Evolutionary conservation across 148 eudicot species (phyloP), one percentile per base, ranked within the genome.

Genomic region (Nepenthes gracilis): DNA sequence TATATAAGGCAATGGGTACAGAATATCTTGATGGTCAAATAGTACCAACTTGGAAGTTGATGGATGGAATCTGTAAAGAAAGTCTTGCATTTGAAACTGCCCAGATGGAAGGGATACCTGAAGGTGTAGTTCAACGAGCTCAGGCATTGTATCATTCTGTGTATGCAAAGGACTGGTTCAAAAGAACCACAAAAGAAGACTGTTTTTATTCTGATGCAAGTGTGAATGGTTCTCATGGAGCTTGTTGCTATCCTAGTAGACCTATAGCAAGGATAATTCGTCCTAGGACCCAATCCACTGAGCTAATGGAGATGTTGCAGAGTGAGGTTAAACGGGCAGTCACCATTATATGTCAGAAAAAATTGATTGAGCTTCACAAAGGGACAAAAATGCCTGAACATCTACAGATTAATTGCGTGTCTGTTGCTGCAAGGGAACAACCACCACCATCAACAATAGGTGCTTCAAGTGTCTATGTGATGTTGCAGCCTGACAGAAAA

Each of bases 11-110:
- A 60, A 93, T 93, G 98, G 85, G 81, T 50, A 74, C 88, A 13
- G 83, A 81, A 59, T 67, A 47, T 58, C 57, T 93, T 38, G 75
- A 86, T 58, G 96, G 90, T 66, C 81, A 77, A 65, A 74, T 86
- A 38, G 74, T 77, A 60, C 96, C 98, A 32, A 93, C 95, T 57
- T 93, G 98, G 96, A 84, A 85, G 73, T 77, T 93, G 68, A 78
- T 79, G 2, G 98, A 93, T 73, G 98, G 98, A 52, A 73, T 88
- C 55, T 93, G 96, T 79, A 84, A 73, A 82, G 96, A 93, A 64
- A 93, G 98, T 72, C 98, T 93, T 58, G 98, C 98, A 40, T 93
- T 93, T 68, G 91, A 93, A 78, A 88, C 98, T 56, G 98, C 98
- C 61, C 74, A 74, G 55, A 82, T 68, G 66, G 98, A 93, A 84